Evolutionary conservation across 768 basidiomycete genomes (phyloP).

Genomic region (Pleurotus pulmonarius): DNA sequence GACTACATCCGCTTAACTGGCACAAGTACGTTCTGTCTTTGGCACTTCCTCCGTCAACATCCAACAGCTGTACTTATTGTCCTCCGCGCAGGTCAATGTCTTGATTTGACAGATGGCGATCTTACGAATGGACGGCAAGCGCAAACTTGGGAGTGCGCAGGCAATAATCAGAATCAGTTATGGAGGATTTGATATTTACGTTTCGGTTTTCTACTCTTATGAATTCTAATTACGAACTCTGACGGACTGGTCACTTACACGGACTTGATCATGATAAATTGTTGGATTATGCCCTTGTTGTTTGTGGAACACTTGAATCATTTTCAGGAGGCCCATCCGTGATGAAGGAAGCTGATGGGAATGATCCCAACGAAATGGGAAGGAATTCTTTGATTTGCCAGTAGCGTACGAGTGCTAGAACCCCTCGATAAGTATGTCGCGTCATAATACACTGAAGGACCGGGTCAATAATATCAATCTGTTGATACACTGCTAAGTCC

Average conservation of each 20-base stretch:
- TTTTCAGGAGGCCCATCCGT: too few relatives aligned
- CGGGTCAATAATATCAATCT: slow-evolving; percentile 4
- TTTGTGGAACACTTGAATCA: too few relatives aligned
- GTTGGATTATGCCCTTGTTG: too few relatives aligned
- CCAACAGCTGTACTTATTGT: neutral
- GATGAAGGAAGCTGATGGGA: too few relatives aligned
- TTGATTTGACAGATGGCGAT: slow-evolving; percentile 18
- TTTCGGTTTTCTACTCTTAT: neutral
- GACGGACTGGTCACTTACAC: neutral
- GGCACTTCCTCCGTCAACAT: neutral
- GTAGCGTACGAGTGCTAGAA: too few relatives aligned
- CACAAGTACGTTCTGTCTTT: slow-evolving; percentile 6
- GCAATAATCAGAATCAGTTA: slow-evolving; percentile 15
- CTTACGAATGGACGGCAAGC: slow-evolving; percentile 14
- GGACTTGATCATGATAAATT: neutral
- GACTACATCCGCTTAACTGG: slow-evolving; percentile 10
- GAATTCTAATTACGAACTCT: neutral
- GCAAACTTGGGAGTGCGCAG: slow-evolving; percentile 18
- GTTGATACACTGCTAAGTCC: slow-evolving; percentile 6
- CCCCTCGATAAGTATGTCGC: neutral
- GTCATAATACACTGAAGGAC: neutral
- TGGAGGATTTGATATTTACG: slow-evolving; percentile 8
- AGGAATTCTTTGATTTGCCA: too few relatives aligned
- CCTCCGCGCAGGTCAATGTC: slow-evolving; percentile 14
- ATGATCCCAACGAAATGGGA: too few relatives aligned